phyloP scores from a whole-genome alignment of 805 yeast genomes.

The Yamadazyma sp. region DNA sequence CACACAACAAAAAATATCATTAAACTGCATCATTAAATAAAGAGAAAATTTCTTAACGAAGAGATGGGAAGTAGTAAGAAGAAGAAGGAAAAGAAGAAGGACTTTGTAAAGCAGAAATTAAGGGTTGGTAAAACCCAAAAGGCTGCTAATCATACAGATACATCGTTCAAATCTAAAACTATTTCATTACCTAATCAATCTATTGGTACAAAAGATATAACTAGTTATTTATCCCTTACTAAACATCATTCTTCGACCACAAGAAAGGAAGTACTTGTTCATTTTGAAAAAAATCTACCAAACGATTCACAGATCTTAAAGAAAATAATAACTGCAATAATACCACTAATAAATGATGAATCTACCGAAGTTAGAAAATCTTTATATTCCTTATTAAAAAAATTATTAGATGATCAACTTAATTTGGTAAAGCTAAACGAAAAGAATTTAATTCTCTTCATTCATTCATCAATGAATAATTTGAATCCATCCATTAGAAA shows the following conservation, averaged over 20 bases:
- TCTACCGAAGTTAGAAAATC: slow-evolving; percentile 63
- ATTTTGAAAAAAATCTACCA: slow-evolving; percentile 52
- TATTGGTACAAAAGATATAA: slow-evolving; percentile 35
- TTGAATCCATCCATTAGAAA: slow-evolving; percentile 71
- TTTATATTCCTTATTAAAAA: slow-evolving; percentile 44
- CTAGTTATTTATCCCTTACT: slow-evolving; percentile 63
- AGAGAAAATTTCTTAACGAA: background rate
- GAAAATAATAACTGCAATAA: slow-evolving; percentile 52
- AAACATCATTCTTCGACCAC: slow-evolving; percentile 72
- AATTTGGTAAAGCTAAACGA: slow-evolving; percentile 61
- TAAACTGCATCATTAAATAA: background rate
- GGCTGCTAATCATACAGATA: slow-evolving; percentile 77
- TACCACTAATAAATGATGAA: slow-evolving; percentile 66
- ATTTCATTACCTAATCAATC: slow-evolving; percentile 48
- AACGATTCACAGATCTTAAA: slow-evolving; percentile 50
- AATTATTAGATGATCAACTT: slow-evolving; percentile 47
- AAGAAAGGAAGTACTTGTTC: slow-evolving; percentile 65
- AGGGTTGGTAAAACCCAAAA: slow-evolving; percentile 82
- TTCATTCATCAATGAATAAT: slow-evolving; percentile 93
- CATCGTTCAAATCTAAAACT: slow-evolving; percentile 73
- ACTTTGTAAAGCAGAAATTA: slow-evolving; percentile 73
- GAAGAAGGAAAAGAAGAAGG: slow-evolving; percentile 65
- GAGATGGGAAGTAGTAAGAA: slow-evolving; percentile 42
- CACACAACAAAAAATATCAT: background rate
- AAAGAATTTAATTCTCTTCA: slow-evolving; percentile 60